phyloP scores from a whole-genome alignment of 2,329 filamentous ascomycete genomes.

The Verticillium longisporum region DNA sequence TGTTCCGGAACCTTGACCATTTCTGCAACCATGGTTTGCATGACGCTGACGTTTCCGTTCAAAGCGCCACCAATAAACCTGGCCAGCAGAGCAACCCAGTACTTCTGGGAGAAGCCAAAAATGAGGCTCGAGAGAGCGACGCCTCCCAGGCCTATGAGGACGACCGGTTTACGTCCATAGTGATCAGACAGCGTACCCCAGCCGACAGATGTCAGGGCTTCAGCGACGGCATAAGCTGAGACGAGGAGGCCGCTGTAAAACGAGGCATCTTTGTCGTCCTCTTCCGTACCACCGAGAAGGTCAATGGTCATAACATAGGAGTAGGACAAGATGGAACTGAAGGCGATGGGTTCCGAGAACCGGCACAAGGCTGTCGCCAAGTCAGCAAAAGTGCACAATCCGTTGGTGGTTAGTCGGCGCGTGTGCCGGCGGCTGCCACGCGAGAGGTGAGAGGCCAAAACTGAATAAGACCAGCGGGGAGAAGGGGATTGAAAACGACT shows the following conservation, averaged over 20 bases:
- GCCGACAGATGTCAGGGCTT: slow-evolving; percentile 32
- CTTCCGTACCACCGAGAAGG: slow-evolving; percentile 21
- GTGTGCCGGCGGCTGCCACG: neutral
- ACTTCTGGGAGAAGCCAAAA: slow-evolving; percentile 30
- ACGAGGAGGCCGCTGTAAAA: slow-evolving; percentile 45
- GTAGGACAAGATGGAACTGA: slow-evolving; percentile 37
- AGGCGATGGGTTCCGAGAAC: slow-evolving; percentile 37
- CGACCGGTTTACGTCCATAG: slow-evolving; percentile 24
- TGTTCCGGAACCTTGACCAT: slow-evolving; percentile 34
- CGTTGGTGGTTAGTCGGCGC: neutral
- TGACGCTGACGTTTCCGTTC: slow-evolving; percentile 32
- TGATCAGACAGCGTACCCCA: slow-evolving; percentile 34
- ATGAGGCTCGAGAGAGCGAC: slow-evolving; percentile 30
- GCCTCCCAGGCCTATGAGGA: slow-evolving; percentile 21
- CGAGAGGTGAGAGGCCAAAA: neutral
- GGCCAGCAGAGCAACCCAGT: slow-evolving; percentile 34
- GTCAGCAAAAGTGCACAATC: neutral
- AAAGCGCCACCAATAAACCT: slow-evolving; percentile 30
- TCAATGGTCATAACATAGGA: slow-evolving; percentile 33
- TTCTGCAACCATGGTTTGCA: slow-evolving; percentile 34
- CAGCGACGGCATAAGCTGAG: slow-evolving; percentile 34
- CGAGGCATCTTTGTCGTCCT: slow-evolving; percentile 25
- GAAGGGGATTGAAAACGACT: neutral
- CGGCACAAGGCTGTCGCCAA: slow-evolving; percentile 31
- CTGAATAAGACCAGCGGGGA: neutral